Evolutionary conservation across 1,284 basidiomycete genomes (phyloP), one percentile per base, ranked within the genome.

Genomic region (Cerioporus squamosus): DNA sequence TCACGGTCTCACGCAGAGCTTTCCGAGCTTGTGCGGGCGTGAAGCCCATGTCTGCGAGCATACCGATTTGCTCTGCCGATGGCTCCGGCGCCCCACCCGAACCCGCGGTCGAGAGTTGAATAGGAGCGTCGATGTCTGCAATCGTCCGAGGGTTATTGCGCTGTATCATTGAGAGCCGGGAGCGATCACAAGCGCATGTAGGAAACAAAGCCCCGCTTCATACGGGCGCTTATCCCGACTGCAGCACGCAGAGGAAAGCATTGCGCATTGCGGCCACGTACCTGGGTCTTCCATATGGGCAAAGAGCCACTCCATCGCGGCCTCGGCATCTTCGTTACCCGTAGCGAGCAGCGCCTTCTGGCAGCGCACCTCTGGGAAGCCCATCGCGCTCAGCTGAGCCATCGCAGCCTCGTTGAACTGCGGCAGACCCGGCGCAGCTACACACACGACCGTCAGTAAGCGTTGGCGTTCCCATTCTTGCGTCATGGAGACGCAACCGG

Each of bases 291-390:
- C 96, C 92, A 97, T 94, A 74, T 98, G 97, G 53, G 78, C 81
- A 70, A 99, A 97, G 42, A 99, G 75, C 97, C 97, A 99, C 63
- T 94, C 90, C 93, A 96, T 97, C 0, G 97, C 96, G 0, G 81
- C 82, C 68, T 97, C 93, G 0, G 91, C 79, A 65, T 90, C 86
- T 14, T 74, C 77, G 69, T 93, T 93, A 0, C 94, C 94, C 0
- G 95, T 98, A 0, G 94, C 95, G 2, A 97, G 79, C 15, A 98
- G 74, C 0, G 96, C 96, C 68, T 94, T 94, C 67, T 96, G 89
- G 71, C 92, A 94, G 22, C 94, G 83, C 4, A 94, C 73, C 0
- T 77, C 72, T 0, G 94, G 90, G 80, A 97, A 97, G 1, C 95
- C 95, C 94, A 97, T 96, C 0, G 78, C 86, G 67, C 91, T 85